phyloP scores from a whole-genome alignment of 345 rosid species.

The Populus alba region DNA sequence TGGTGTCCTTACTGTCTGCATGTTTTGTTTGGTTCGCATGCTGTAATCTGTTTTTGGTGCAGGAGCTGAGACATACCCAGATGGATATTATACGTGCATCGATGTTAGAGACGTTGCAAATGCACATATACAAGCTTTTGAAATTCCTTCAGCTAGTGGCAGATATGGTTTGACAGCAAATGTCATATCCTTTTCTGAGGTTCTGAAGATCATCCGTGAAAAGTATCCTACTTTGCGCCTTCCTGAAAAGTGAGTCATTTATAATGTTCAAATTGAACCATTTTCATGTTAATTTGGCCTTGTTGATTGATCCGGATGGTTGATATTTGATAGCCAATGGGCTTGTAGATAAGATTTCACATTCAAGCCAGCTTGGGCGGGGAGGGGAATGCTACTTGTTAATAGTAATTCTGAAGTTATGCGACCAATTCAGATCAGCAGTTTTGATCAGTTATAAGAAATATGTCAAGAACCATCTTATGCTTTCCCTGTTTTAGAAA shows the following conservation, averaged over 20 bases:
- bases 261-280: not conserved
- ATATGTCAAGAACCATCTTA: too few relatives aligned
- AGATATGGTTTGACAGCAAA: slow-evolving; percentile 8
- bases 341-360: too few relatives aligned
- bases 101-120: slow-evolving; percentile 17
- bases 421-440: too few relatives aligned
- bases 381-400: too few relatives aligned
- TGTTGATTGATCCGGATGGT: too few relatives aligned
- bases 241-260: slow-evolving; percentile 2
- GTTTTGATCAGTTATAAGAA: too few relatives aligned
- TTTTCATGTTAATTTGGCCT: too few relatives aligned
- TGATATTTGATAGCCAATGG: too few relatives aligned
- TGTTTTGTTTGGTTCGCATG: not conserved
- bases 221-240: not conserved
- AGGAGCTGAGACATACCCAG: slow-evolving; percentile 11
- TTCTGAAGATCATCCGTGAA: not conserved
- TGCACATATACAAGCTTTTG: slow-evolving; percentile 11
- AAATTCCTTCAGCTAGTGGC: slow-evolving; percentile 5
- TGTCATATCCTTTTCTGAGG: not conserved
- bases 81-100: not conserved
- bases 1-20: too few relatives aligned
- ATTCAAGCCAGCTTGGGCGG: too few relatives aligned
- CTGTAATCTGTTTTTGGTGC: not conserved
- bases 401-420: too few relatives aligned
- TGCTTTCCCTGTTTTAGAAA: too few relatives aligned